Evolutionary conservation across 495 filamentous ascomycete genomes (phyloP), one percentile per base, ranked within the genome.

Genomic region (Hypoxylon subgilvum): DNA sequence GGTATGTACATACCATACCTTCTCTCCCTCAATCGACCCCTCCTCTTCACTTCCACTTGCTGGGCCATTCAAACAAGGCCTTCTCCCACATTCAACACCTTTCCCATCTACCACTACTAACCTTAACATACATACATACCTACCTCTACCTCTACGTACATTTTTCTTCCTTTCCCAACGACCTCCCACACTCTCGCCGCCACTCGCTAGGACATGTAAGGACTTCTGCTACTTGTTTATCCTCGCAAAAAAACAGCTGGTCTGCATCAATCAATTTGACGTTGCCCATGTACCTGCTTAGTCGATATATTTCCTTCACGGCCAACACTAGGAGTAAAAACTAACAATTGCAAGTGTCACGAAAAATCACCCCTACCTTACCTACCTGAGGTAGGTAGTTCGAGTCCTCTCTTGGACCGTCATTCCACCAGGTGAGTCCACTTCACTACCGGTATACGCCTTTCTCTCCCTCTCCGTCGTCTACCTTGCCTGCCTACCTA

Each of bases 351-450:
- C 17, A 10, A 30, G 52, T 53, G 52, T 41, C 48, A 36, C 38
- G 54, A 43, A 27, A 57, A 63, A 36, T 52, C 47, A 34, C 41
- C 57, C 52, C 25, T 47, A 32, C 42, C 2, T n/a, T 47, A 34
- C 18, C 25, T 32, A n/a, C 23, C 23, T 27, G 8, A 27, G 54
- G 13, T 28, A 53, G 41, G 51, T 39, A 50, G 47, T 43, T 52
- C 50, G 50, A 59, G 49, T 58, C 47, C 35, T 43, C 38, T 50
- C 36, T 16, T 17, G 45, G 38, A 23, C 48, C 60, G 49, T 59
- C 61, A 59, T 59, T 54, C 54, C 61, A 64, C 39, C 55, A 64
- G 61, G 61, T 64, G 54, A 64, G 61, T 64, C 54, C 61, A 64
- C 61, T 64, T 63, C 43, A n/a, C 38, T 57, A 8, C 56, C 30